Conservation (phyloP, 169 alveolate species). For the Plasmodium gonderi region DNA sequence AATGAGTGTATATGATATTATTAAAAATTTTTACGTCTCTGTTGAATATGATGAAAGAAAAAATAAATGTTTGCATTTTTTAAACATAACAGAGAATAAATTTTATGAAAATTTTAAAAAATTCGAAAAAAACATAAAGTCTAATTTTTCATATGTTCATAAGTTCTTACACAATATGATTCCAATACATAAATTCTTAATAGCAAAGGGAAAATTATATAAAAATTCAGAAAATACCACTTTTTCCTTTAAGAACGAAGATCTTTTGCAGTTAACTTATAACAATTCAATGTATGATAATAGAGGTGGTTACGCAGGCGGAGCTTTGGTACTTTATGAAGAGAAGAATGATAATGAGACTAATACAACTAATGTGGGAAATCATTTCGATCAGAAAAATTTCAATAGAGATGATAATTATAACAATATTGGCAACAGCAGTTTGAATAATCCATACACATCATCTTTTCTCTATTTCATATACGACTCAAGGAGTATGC, state of each 20-base stretch:
- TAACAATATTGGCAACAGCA: too few relatives aligned
- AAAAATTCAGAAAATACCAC: constrained; percentile 14
- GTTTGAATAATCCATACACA: not conserved
- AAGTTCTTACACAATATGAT: constrained; percentile 57
- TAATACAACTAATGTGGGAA: not conserved
- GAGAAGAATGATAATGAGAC: not conserved
- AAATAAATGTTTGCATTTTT: constrained; percentile 59
- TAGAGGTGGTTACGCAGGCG: too few relatives aligned
- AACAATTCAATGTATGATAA: not conserved
- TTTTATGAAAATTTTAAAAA: constrained; percentile 71
- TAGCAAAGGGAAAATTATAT: constrained; percentile 37
- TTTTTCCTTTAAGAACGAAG: constrained; percentile 2
- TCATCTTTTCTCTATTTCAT: not conserved
- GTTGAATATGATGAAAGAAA: constrained; percentile 68
- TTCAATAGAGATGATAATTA: not conserved
- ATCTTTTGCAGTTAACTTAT: constrained; percentile 38
- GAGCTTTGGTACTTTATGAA: constrained; percentile 32
- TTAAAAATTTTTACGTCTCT: constrained; percentile 34
- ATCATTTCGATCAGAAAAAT: too few relatives aligned
- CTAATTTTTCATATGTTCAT: constrained; percentile 24
- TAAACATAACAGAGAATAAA: constrained; percentile 61
- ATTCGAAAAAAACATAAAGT: constrained; percentile 50
- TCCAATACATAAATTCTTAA: constrained; percentile 43
- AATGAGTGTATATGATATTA: constrained; percentile 36
- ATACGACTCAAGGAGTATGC: constrained; percentile 9